These are phyloP conservation scores for Leishmania arabica DNA, from an alignment of 208 protist species.

Conservation along the genomic window DNA sequence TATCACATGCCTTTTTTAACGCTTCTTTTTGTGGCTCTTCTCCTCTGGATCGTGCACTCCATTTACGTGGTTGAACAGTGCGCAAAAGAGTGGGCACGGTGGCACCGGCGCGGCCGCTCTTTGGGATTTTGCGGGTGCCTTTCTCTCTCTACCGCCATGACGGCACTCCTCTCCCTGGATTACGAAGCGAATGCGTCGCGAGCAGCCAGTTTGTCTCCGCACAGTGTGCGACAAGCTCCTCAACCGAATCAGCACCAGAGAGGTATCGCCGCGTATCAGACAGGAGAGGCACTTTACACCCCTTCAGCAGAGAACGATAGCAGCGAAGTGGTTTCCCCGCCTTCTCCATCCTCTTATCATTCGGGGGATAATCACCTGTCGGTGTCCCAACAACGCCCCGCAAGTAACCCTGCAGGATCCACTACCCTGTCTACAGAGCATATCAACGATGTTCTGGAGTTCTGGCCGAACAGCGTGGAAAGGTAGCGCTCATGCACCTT, in stretches of 20 bases:
- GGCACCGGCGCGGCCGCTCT: conserved; percentile 21
- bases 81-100: conserved; percentile 35
- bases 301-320: conserved; percentile 2
- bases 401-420: neutral
- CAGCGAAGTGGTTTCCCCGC: conserved; percentile 5
- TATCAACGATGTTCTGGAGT: conserved; percentile 11
- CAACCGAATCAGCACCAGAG: conserved; percentile 12
- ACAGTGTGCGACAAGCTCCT: neutral
- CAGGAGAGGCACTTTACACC: neutral
- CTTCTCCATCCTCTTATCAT: neutral
- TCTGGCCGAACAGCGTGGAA: conserved; percentile 47
- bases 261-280: conserved; percentile 17
- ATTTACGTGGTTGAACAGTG: conserved; percentile 47
- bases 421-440: conserved; percentile 10
- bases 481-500: conserved; percentile 11
- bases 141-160: conserved; percentile 35
- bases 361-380: neutral
- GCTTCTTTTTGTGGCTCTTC: conserved; percentile 44
- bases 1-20: conserved; percentile 67
- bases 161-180: conserved; percentile 10
- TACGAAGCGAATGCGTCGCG: conserved; percentile 1
- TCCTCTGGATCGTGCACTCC: conserved; percentile 42
- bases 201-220: neutral
- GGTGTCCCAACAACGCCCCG: neutral
- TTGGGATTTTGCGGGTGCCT: conserved; percentile 12